A percentile compares a stretch with the other conserved stretches of the same genome.
Evolutionary conservation across 2,329 filamentous ascomycete genomes (phyloP).

Genomic region (Pseudohalonectria lignicola): DNA sequence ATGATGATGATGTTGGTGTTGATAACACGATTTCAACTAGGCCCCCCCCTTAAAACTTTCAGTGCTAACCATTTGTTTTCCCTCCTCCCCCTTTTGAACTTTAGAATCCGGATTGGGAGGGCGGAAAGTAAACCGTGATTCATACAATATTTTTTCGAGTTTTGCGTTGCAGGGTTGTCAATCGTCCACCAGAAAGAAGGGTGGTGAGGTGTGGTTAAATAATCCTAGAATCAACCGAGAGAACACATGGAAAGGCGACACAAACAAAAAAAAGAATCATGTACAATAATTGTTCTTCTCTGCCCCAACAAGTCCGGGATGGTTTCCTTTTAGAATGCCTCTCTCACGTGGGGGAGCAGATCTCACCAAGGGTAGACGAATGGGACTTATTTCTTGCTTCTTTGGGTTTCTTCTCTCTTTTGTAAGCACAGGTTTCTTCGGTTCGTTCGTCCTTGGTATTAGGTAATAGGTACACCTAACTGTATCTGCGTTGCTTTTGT

Average conservation of each 20-base stretch:
- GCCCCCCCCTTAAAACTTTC: no score
- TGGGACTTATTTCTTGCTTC: slow-evolving; percentile 5
- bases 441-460: not conserved
- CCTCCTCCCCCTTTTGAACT: not conserved
- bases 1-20: no score
- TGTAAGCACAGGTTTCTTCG: slow-evolving; percentile 11
- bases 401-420: slow-evolving; percentile 5
- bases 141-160: no score
- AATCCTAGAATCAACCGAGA: no score
- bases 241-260: not conserved
- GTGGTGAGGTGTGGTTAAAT: no score
- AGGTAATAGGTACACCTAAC: no score
- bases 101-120: slow-evolving; percentile 45
- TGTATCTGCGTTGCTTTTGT: no score
- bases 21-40: no score
- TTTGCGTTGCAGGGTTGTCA: no score
- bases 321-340: not conserved
- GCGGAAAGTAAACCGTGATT: slow-evolving; percentile 32
- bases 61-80: not conserved
- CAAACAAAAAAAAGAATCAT: slow-evolving; percentile 2
- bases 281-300: slow-evolving; percentile 3
- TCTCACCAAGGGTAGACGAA: slow-evolving; percentile 3
- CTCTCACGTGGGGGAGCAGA: not conserved
- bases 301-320: no score
- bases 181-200: no score